phyloP scores from a whole-genome alignment of 2,329 filamentous ascomycete genomes.

The Nothophoma quercina region DNA sequence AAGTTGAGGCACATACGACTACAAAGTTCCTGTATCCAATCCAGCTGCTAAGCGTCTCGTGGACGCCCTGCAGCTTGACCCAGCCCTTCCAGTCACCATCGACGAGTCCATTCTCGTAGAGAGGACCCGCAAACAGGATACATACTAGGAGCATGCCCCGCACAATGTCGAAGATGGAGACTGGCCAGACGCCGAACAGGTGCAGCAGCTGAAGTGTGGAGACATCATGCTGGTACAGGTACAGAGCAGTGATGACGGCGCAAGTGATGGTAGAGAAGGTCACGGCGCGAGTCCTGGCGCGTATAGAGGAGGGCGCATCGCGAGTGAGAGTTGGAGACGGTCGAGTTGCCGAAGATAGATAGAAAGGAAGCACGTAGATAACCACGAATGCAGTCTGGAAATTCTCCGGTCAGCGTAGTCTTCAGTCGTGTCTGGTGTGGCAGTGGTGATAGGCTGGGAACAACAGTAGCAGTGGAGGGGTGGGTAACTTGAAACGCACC shows the following conservation, averaged over 20 bases:
- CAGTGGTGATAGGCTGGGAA: slow-evolving; percentile 35
- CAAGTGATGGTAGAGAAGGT: slow-evolving; percentile 76
- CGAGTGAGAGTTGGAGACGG: slow-evolving; percentile 81
- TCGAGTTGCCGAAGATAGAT: slow-evolving; percentile 79
- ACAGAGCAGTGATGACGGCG: slow-evolving; percentile 69
- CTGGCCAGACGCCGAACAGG: slow-evolving; percentile 82
- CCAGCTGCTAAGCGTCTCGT: slow-evolving; percentile 72
- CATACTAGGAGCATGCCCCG: slow-evolving; percentile 74
- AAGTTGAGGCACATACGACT: slow-evolving; percentile 65
- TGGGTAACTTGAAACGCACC: slow-evolving; percentile 45
- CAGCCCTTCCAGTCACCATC: slow-evolving; percentile 74
- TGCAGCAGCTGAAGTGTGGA: slow-evolving; percentile 65
- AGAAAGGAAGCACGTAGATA: slow-evolving; percentile 90
- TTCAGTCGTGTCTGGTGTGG: slow-evolving; percentile 19
- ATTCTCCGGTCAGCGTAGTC: slow-evolving; percentile 29
- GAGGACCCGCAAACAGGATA: slow-evolving; percentile 81
- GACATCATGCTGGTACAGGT: slow-evolving; percentile 66
- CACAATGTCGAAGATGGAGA: slow-evolving; percentile 69
- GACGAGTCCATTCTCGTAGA: slow-evolving; percentile 80
- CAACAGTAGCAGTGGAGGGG: slow-evolving; percentile 28
- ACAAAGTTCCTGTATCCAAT: slow-evolving; percentile 86
- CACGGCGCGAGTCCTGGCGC: slow-evolving; percentile 82
- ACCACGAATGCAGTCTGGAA: slow-evolving; percentile 79
- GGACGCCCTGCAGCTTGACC: slow-evolving; percentile 63
- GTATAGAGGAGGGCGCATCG: slow-evolving; percentile 89